Base-by-base conservation (phyloP, 148 eudicot genomes). In the Heliamphora exappendiculata region DNA sequence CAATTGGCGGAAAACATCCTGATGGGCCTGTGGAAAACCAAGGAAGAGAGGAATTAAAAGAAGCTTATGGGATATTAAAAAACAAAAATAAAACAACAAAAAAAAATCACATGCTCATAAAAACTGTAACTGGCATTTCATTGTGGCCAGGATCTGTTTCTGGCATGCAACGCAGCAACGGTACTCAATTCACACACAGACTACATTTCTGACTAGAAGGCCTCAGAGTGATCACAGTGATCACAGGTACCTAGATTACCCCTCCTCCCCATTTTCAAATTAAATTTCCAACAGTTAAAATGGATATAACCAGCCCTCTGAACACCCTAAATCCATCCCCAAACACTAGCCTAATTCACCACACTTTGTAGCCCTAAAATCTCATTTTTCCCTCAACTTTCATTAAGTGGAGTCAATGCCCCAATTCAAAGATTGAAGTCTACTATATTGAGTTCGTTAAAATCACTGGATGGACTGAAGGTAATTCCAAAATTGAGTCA, bases 1-100 rank as follows among this genome's bases (percentile, higher is more conserved):
- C 80, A 95, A 83, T 70, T 88, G 89, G 66, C 85, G 83, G 60
- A 95, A 87, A 86, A 95, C 91, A 85, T 89, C 86, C 72, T 89
- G 97, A 78, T 95, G 98, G 33, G 90, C 91, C 98, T 95, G 91
- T 67, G 76, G 59, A 47, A 39, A 68, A 79, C 22, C 47, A 76
- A 74, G 11, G 73, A 37, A 47, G 66, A 13, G 6, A 67, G 24
- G 20, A 34, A 74, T 71, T 24, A 66, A 41, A 49, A 64, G 68
- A 49, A 49, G 5, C 34, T 24, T 11, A 29, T 31, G 28, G 14
- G 12, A 17, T 20, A 70, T 14, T 24, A 26, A 26, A 10, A 29
- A 29, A 29, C 19, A 67, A 9, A 19, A 31, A 29, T 4, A 3
- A 0, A n/a, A 10, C 36, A 16, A 49, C 36, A 24, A 68, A 31